phyloP scores from a whole-genome alignment of 176 grass and related monocot species.

The Stipa capillata region DNA sequence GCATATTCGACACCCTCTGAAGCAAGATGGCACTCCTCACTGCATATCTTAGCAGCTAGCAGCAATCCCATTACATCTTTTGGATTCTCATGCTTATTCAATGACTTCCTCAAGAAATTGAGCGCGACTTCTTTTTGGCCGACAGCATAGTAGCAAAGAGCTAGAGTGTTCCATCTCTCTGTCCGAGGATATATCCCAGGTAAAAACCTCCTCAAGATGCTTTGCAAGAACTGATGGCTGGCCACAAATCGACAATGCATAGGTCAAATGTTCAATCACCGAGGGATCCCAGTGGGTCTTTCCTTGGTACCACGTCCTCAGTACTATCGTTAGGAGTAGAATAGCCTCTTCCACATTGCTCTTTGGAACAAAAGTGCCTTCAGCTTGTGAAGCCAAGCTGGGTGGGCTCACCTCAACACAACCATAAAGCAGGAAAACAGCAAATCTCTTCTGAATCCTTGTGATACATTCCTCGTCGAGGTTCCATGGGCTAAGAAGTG shows the following conservation, averaged over 20 bases:
- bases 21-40: slow-evolving; percentile 39
- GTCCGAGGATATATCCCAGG: slow-evolving; percentile 71
- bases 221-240: slow-evolving; percentile 51
- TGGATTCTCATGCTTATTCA: slow-evolving; percentile 76
- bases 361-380: slow-evolving; percentile 72
- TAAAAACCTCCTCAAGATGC: slow-evolving; percentile 68
- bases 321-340: slow-evolving; percentile 59
- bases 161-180: slow-evolving; percentile 64
- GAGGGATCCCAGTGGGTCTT: slow-evolving; percentile 81
- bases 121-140: slow-evolving; percentile 50
- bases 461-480: slow-evolving; percentile 70
- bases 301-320: slow-evolving; percentile 71
- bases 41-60: slow-evolving; percentile 78
- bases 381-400: slow-evolving; percentile 40
- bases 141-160: slow-evolving; percentile 67
- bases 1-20: slow-evolving; percentile 71
- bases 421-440: slow-evolving; percentile 57
- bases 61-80: slow-evolving; percentile 58
- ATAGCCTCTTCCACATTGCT: slow-evolving; percentile 82
- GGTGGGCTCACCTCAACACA: slow-evolving; percentile 56
- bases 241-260: slow-evolving; percentile 58
- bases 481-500: slow-evolving; percentile 84
- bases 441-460: slow-evolving; percentile 81
- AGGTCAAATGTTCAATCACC: slow-evolving; percentile 76
- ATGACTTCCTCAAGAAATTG: slow-evolving; percentile 75